Conservation (phyloP, 768 basidiomycete genomes). For the Boletus fagicola region DNA sequence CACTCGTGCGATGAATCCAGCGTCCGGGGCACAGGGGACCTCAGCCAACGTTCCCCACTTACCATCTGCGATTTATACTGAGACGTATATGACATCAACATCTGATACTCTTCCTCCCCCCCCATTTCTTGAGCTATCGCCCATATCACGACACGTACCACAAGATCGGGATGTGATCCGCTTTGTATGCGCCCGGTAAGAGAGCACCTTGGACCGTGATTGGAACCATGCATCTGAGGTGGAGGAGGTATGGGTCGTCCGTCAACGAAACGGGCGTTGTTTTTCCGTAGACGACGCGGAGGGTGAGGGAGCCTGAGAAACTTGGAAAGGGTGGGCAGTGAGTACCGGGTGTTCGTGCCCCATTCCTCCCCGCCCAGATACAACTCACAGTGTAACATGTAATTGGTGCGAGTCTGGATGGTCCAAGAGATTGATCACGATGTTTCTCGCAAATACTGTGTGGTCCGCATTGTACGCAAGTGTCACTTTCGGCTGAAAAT, state of each 20-base stretch:
- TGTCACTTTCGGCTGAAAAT: slow-evolving; percentile 51
- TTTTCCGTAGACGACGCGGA: slow-evolving; percentile 32
- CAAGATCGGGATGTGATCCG: slow-evolving; percentile 38
- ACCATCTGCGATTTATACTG: slow-evolving; percentile 47
- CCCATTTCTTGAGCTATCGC: slow-evolving; percentile 51
- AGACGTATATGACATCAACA: slow-evolving; percentile 48
- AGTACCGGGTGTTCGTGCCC: neutral
- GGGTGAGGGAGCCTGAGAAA: slow-evolving; percentile 26
- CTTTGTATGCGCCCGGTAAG: slow-evolving; percentile 32
- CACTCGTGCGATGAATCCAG: neutral
- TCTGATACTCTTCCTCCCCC: slow-evolving; percentile 49
- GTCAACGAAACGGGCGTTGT: slow-evolving; percentile 16
- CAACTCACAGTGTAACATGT: slow-evolving; percentile 38
- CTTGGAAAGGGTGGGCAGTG: slow-evolving; percentile 2
- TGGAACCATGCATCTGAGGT: slow-evolving; percentile 30
- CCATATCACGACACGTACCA: slow-evolving; percentile 62
- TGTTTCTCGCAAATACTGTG: slow-evolving; percentile 33
- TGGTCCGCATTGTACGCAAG: slow-evolving; percentile 46
- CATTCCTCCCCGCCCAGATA: neutral
- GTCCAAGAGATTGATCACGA: slow-evolving; percentile 23
- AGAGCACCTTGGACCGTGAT: slow-evolving; percentile 34
- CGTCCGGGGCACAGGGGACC: too few species aligned
- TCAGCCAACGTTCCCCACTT: neutral
- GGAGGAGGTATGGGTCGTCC: slow-evolving; percentile 22
- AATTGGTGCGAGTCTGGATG: slow-evolving; percentile 24